These are phyloP conservation scores for Suillus alpinus DNA, from an alignment of 768 basidiomycete species.

Conservation along the genomic window DNA sequence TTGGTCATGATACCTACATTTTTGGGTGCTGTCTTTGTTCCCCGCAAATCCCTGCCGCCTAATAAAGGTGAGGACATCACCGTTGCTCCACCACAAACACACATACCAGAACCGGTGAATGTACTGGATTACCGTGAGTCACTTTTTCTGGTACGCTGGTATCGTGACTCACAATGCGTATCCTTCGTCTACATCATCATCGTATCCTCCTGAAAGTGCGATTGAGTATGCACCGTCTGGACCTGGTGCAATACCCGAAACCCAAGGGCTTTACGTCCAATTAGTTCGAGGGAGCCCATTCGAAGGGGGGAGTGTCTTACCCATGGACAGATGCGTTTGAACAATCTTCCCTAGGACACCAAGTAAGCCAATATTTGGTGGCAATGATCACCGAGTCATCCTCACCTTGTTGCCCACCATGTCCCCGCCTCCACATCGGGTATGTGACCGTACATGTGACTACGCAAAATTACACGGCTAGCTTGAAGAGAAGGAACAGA, in stretches of 20 bases:
- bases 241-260: constrained; percentile 70
- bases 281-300: constrained; percentile 1
- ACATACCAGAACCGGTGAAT: constrained; percentile 71
- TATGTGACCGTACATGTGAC: constrained; percentile 78
- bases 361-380: background rate
- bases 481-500: constrained; percentile 16
- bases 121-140: constrained; percentile 44
- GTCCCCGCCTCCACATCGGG: constrained; percentile 77
- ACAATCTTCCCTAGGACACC: constrained; percentile 48
- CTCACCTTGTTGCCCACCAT: constrained; percentile 76
- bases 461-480: constrained; percentile 24
- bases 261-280: constrained; percentile 58
- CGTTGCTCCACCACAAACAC: background rate
- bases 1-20: constrained; percentile 51
- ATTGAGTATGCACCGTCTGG: constrained; percentile 77
- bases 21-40: constrained; percentile 78
- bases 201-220: constrained; percentile 86
- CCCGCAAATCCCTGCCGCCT: constrained; percentile 86
- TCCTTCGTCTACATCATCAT: constrained; percentile 80
- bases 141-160: background rate
- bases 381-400: background rate
- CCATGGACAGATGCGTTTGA: constrained; percentile 81
- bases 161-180: constrained; percentile 68
- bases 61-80: constrained; percentile 4
- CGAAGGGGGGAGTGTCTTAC: constrained; percentile 42